phyloP scores from a whole-genome alignment of 495 filamentous ascomycete genomes.

The Penicillium canescens region DNA sequence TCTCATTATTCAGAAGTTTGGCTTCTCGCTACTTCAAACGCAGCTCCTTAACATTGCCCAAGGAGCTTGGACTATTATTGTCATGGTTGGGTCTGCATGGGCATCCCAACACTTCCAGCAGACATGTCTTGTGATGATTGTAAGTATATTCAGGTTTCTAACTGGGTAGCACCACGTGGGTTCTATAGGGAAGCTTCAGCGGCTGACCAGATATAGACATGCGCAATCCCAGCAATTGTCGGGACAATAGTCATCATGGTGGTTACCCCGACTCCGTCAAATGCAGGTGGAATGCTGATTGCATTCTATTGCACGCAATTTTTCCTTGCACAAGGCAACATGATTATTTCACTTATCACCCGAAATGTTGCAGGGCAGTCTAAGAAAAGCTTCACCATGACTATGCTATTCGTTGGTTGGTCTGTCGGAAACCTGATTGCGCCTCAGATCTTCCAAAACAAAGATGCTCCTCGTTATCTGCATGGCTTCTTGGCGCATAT shows the following conservation, averaged over 20 bases:
- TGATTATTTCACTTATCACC: constrained; percentile 47
- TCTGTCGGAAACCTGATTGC: constrained; percentile 30
- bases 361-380: constrained; percentile 63
- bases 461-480: constrained; percentile 29
- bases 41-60: constrained; percentile 30
- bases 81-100: constrained; percentile 22
- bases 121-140: constrained; percentile 24
- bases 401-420: constrained; percentile 27
- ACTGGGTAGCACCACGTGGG: background rate
- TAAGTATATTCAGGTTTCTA: constrained; percentile 13
- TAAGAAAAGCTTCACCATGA: constrained; percentile 51
- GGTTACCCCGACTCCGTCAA: constrained; percentile 15
- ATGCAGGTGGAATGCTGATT: constrained; percentile 21
- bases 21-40: constrained; percentile 29
- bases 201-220: background rate
- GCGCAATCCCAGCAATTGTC: constrained; percentile 14
- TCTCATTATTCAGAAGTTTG: constrained; percentile 34
- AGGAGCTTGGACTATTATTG: constrained; percentile 17
- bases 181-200: constrained; percentile 10
- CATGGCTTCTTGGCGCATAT: constrained; percentile 23
- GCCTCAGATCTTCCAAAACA: constrained; percentile 35
- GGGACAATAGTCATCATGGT: constrained; percentile 20
- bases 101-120: constrained; percentile 12
- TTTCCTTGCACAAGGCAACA: constrained; percentile 21
- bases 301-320: constrained; percentile 29